Evolutionary conservation across 1,284 basidiomycete genomes (phyloP).

Genomic region (Phaffia rhodozyma): DNA sequence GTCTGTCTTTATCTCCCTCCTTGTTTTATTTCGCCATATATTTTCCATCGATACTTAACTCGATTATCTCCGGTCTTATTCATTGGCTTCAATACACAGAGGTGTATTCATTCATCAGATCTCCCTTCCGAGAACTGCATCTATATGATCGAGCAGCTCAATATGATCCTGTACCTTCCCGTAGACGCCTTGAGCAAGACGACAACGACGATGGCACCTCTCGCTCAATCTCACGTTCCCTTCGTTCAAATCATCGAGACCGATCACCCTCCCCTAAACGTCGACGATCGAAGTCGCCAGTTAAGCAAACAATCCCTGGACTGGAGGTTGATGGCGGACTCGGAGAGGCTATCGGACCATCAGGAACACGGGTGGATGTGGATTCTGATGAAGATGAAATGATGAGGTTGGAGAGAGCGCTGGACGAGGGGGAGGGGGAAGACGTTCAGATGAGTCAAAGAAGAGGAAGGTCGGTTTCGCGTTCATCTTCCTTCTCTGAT

Average conservation of each 20-base stretch:
- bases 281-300: not conserved
- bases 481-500: no score
- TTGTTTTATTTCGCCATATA: not conserved
- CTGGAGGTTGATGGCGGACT: no score
- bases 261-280: slow-evolving; percentile 3
- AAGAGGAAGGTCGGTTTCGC: no score
- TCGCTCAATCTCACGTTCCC: slow-evolving; percentile 2
- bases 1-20: slow-evolving; percentile 36
- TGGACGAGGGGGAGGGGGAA: no score
- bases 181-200: not conserved
- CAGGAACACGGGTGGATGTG: no score
- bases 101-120: slow-evolving; percentile 70
- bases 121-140: slow-evolving; percentile 65
- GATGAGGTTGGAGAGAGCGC: no score
- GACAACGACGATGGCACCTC: slow-evolving; percentile 1
- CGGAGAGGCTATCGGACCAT: no score
- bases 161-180: slow-evolving; percentile 26
- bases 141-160: slow-evolving; percentile 65
- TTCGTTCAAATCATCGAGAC: slow-evolving; percentile 5
- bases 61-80: slow-evolving; percentile 1
- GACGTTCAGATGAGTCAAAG: no score
- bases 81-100: slow-evolving; percentile 39
- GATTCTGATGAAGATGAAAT: no score
- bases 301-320: no score
- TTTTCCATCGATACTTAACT: not conserved